Conservation (phyloP, 192 early-diverging fungal genomes). For the Backusella parvicylindrica region DNA sequence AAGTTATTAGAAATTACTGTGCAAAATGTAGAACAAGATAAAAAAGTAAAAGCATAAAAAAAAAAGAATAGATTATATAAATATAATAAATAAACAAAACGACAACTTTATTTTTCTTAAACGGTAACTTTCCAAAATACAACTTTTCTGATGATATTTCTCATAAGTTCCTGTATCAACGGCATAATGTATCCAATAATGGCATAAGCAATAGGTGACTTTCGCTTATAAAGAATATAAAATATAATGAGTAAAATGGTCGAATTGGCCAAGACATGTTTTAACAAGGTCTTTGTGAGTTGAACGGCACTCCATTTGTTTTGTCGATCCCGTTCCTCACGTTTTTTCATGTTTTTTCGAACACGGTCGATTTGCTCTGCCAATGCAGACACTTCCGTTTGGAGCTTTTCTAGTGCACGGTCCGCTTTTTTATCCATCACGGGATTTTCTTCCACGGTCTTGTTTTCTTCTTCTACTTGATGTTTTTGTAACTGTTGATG, state of each 20-base stretch:
- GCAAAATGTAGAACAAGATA: constrained; percentile 27
- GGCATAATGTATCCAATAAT: not conserved
- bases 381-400: constrained; percentile 21
- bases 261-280: constrained; percentile 15
- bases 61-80: not conserved
- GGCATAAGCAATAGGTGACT: constrained; percentile 12
- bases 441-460: not conserved
- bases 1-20: constrained; percentile 44
- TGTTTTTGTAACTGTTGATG: not conserved
- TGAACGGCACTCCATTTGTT: constrained; percentile 1
- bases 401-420: constrained; percentile 21
- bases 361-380: constrained; percentile 20
- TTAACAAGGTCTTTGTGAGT: constrained; percentile 5
- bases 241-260: constrained; percentile 11
- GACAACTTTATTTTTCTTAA: not conserved
- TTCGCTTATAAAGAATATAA: constrained; percentile 8
- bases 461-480: not conserved
- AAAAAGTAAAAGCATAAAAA: constrained; percentile 14
- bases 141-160: not conserved
- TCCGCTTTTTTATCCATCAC: not conserved
- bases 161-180: not conserved
- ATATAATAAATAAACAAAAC: too few relatives aligned
- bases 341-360: not conserved
- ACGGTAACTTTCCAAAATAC: constrained; percentile 10
- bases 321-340: constrained; percentile 13